A percentile compares a stretch with the other conserved stretches of the same genome.
These are phyloP conservation scores for Penicillium sp. DNA, from an alignment of 2,329 filamentous ascomycete species.

Conservation along the genomic window DNA sequence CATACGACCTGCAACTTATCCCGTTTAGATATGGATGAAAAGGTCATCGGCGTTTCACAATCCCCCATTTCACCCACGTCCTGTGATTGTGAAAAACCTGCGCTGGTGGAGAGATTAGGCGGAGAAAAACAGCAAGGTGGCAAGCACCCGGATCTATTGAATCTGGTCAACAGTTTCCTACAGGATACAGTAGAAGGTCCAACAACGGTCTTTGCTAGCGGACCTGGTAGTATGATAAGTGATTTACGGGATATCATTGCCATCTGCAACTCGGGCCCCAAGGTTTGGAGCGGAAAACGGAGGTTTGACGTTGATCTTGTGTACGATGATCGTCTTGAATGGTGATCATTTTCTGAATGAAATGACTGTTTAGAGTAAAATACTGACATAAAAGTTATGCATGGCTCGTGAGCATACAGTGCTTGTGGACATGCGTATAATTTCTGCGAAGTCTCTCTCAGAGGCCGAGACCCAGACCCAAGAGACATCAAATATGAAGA, in stretches of 20 bases:
- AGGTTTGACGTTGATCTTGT: slow-evolving; percentile 58
- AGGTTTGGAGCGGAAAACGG: slow-evolving; percentile 61
- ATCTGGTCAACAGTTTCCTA: slow-evolving; percentile 51
- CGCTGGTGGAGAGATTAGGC: not conserved
- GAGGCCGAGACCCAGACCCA: no score
- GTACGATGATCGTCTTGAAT: slow-evolving; percentile 60
- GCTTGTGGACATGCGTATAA: no score
- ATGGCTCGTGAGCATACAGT: no score
- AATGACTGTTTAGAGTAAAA: no score
- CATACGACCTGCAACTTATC: not conserved
- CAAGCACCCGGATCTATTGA: slow-evolving; percentile 16
- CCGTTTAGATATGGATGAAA: not conserved
- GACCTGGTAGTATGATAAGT: slow-evolving; percentile 61
- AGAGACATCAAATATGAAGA: no score
- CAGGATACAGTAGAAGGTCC: slow-evolving; percentile 47
- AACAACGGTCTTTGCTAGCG: slow-evolving; percentile 61
- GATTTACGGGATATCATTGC: slow-evolving; percentile 59
- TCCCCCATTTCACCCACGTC: not conserved
- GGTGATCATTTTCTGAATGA: slow-evolving; percentile 4
- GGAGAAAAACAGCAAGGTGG: not conserved
- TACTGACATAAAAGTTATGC: no score
- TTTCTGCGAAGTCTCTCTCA: no score
- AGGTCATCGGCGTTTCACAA: not conserved
- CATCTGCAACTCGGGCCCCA: slow-evolving; percentile 51
- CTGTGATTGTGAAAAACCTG: not conserved